Evolutionary conservation across 2,329 filamentous ascomycete genomes (phyloP), one percentile per base, ranked within the genome.

Genomic region (Xylariaceae sp.): DNA sequence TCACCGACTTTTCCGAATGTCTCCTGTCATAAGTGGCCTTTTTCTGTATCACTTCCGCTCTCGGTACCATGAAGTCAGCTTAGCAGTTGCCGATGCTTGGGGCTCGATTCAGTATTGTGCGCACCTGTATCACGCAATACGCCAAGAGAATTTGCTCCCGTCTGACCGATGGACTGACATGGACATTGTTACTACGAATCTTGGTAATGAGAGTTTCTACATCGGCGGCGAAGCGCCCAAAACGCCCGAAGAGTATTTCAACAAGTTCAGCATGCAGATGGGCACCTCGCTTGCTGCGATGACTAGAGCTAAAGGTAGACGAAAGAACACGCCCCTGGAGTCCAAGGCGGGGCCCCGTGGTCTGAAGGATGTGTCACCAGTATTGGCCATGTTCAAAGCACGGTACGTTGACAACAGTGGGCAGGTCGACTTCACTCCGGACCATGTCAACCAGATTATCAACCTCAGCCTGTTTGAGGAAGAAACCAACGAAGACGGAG

Each of bases 81-180:
- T 73, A 11, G 41, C 46, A 0, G 63, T 72, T 14, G 60, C 57
- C 10, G 67, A 69, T 42, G 66, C 66, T 1, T 75, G 67, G 67
- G 69, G 70, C 1, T 69, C 71, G 0, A 61, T 75, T 11, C 53
- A 65, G 11, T 69, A 63, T 41, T 54, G 64, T 0, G 54, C 52
- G 1, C 74, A 78, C 42, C 54, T 77, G 1, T 75, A 75, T 59
- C 70, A 73, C 43, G 71, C 72, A 1, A 45, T 70, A 1, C 39
- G 43, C 1, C 45, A 61, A 11, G 66, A 71, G 45, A 59, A 60
- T 2, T 5, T 27, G 22, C 7, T 27, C 22, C 45, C 68, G 1
- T 19, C 70, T 1, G 6, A 45, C 1, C 6, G 12, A 3, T 76
- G 74, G 73, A 42, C 45, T 1, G 73, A 76, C 53, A 71, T 77